Conservation (phyloP, 192 early-diverging fungal species). For the Umbelopsis sp. region DNA sequence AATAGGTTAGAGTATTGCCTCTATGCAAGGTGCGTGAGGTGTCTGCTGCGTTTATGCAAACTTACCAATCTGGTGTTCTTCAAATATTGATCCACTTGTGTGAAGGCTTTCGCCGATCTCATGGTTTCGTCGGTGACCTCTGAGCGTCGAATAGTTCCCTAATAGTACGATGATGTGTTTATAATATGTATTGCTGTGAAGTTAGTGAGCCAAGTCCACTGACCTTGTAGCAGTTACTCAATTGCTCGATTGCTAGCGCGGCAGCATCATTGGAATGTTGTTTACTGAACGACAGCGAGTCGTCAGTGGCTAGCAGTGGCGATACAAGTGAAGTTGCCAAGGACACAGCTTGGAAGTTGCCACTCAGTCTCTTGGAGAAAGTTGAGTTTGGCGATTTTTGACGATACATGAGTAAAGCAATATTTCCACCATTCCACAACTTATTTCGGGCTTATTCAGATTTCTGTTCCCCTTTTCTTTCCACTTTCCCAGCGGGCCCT, state of each 20-base stretch:
- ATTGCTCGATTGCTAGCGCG: neutral
- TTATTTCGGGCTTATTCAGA: too few relatives aligned
- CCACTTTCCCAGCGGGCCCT: too few relatives aligned
- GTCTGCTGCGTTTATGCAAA: too few relatives aligned
- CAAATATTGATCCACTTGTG: slow-evolving; percentile 16
- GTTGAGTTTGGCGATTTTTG: neutral
- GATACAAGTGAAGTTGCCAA: neutral
- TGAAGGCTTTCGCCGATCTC: neutral
- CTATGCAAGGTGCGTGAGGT: neutral
- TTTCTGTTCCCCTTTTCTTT: neutral
- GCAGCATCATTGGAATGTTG: slow-evolving; percentile 7
- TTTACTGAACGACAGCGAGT: neutral
- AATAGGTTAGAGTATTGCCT: neutral
- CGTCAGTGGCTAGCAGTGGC: neutral
- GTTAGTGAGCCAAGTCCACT: neutral
- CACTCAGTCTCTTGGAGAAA: slow-evolving; percentile 1
- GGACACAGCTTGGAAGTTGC: neutral
- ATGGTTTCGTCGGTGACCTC: neutral
- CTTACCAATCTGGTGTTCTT: slow-evolving; percentile 5
- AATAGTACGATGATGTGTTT: neutral
- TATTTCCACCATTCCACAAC: too few relatives aligned
- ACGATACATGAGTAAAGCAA: slow-evolving; percentile 12
- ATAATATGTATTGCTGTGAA: neutral
- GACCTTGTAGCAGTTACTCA: neutral
- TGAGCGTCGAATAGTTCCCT: neutral